Evolutionary conservation across 306 rosid species (phyloP).

Genomic region (Lathyrus aphaca): DNA sequence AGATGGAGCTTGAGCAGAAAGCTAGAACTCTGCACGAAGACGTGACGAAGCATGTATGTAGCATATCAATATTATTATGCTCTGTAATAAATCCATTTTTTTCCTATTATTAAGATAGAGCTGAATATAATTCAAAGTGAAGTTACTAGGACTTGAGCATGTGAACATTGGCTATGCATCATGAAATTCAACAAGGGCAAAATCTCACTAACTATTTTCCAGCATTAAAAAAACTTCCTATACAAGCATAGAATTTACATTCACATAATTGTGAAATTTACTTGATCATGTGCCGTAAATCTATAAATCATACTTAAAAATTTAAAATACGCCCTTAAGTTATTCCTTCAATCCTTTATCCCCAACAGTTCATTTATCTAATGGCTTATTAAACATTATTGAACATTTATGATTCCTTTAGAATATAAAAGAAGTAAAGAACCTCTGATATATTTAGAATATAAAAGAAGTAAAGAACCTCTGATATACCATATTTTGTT

Average conservation of each 20-base stretch:
- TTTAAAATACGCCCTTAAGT: constrained; percentile 35
- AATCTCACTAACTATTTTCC: constrained; percentile 20
- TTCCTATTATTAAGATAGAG: neutral
- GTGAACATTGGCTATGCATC: constrained; percentile 18
- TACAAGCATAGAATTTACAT: constrained; percentile 19
- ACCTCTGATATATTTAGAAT: neutral
- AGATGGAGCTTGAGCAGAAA: constrained; percentile 80
- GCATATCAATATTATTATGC: constrained; percentile 24
- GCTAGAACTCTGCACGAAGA: constrained; percentile 72
- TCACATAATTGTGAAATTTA: neutral
- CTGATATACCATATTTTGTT: constrained; percentile 4
- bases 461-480: constrained; percentile 11
- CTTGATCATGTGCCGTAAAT: constrained; percentile 24
- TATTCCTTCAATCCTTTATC: constrained; percentile 12
- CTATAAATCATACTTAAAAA: constrained; percentile 24
- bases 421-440: constrained; percentile 3
- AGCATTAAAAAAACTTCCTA: neutral
- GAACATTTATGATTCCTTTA: constrained; percentile 15
- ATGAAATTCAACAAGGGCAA: constrained; percentile 25
- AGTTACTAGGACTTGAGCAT: constrained; percentile 16
- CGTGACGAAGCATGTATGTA: constrained; percentile 67
- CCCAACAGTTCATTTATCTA: constrained; percentile 8
- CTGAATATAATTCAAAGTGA: constrained; percentile 23
- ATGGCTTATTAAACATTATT: constrained; percentile 23
- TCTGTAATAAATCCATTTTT: constrained; percentile 31